Evolutionary conservation across 129 eudicot species (phyloP), one percentile per base, ranked within the genome.

Genomic region (Apium graveolens): DNA sequence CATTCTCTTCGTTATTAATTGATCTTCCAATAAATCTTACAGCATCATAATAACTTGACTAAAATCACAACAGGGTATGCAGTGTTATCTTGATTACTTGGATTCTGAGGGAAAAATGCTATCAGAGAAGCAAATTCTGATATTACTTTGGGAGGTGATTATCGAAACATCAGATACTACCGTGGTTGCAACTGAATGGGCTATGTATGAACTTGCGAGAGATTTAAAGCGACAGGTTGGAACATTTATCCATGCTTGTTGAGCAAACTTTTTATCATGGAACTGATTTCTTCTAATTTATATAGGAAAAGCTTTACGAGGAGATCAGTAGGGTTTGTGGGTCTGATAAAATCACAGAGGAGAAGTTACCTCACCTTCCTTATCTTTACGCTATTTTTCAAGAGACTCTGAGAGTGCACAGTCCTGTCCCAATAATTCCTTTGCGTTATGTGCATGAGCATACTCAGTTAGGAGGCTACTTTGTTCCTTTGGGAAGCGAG

Each of bases 141-240:
- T 87, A 90, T 76, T 87, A 31, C 72, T 87, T 34, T 90, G 95
- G 95, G 95, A 90, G 87, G 86, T 87, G 1, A 90, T 90, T 48
- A 87, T 87, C 32, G 88, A 87, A 87, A 78, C 90, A 79, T 76
- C 95, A 21, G 95, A 90, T 68, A 90, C 95, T 45, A 90, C 91
- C 16, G 39, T 87, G 87, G 89, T 90, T 81, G 57, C 90, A 62
- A 87, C 91, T 16, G 91, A 90, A 74, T 90, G 95, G 95, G 95
- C 95, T 38, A 76, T 90, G 79, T 87, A 84, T 79, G 88, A 90
- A 79, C 90, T 90, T 60, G 90, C 91, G 26, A 90, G 86, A 82
- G 80, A 82, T 45, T 85, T 82, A 10, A 69, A 76, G 39, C 79
- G 78, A 5, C 91, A 90, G 95, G 95, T 90, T 74, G 81, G 49